Conservation (phyloP, 176 grass and related monocot genomes). For the Raddia guianensis region DNA sequence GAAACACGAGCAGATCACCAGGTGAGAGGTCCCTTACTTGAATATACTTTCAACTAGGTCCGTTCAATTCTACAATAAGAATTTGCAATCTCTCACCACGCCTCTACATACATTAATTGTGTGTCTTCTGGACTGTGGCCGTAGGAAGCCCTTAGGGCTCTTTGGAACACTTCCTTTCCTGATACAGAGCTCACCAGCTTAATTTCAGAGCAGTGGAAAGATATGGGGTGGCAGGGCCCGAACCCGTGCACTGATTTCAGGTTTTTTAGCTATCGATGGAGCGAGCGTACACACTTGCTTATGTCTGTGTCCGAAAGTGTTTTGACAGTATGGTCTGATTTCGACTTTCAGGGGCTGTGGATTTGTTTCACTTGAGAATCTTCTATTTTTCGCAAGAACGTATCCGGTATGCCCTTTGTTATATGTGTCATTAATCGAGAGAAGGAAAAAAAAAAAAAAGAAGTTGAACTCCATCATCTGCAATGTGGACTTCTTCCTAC, state of each 20-base stretch:
- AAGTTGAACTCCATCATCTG: not conserved
- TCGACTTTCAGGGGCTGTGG: constrained; percentile 73
- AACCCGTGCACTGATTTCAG: constrained; percentile 95
- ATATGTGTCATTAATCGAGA: not conserved
- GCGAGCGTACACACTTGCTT: not conserved
- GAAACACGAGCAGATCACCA: constrained; percentile 75
- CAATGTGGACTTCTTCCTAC: too few species aligned
- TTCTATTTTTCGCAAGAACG: constrained; percentile 68
- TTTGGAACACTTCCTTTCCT: constrained; percentile 78
- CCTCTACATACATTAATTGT: not conserved
- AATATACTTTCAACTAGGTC: not conserved
- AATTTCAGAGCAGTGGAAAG: constrained; percentile 93
- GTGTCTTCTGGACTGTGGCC: constrained; percentile 25
- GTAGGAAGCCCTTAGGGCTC: constrained; percentile 77
- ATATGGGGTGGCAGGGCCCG: constrained; percentile 88
- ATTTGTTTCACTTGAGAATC: constrained; percentile 83
- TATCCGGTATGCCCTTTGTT: constrained; percentile 66
- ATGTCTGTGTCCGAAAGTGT: not conserved
- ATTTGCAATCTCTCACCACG: not conserved
- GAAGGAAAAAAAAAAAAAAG: not conserved
- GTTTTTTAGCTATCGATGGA: constrained; percentile 15
- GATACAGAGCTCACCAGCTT: constrained; percentile 65
- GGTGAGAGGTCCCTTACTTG: constrained; percentile 40
- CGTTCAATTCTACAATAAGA: not conserved
- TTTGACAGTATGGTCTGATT: not conserved